These are phyloP conservation scores for Hura crepitans DNA, from an alignment of 441 rosid genomes.

Conservation along the genomic window DNA sequence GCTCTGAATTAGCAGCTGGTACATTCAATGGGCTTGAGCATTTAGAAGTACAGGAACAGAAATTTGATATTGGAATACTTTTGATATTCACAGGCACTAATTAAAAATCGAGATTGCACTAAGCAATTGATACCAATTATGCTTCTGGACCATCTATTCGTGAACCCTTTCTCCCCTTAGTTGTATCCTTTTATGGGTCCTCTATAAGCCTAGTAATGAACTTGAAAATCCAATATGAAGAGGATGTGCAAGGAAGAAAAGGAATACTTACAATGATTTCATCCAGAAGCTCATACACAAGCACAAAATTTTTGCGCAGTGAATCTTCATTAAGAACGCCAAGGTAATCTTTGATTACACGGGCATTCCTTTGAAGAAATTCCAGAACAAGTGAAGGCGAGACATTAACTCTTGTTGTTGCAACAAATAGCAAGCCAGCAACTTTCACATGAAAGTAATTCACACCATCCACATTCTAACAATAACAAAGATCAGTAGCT, in stretches of 20 bases:
- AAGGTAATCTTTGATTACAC: conserved; percentile 87
- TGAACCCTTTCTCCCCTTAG: neutral
- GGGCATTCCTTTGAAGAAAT: conserved; percentile 84
- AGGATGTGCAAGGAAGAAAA: neutral
- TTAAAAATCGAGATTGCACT: neutral
- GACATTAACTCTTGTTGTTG: conserved; percentile 72
- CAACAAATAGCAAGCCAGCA: conserved; percentile 75
- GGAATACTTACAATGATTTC: conserved; percentile 70
- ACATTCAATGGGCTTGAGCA: neutral
- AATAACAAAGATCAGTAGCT: conserved; percentile 5
- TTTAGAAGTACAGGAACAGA: neutral
- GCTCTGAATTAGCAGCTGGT: neutral
- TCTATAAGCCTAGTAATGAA: neutral
- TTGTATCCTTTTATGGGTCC: neutral
- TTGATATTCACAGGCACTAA: neutral
- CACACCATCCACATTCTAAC: conserved; percentile 78
- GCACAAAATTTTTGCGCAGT: conserved; percentile 73
- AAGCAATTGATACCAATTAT: neutral
- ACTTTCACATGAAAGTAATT: conserved; percentile 82
- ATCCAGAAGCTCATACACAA: conserved; percentile 80
- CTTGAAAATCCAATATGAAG: neutral
- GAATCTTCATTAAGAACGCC: conserved; percentile 90
- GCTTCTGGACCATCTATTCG: neutral
- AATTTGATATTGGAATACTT: neutral
- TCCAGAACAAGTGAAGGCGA: conserved; percentile 85